Evolutionary conservation across 371 early-diverging fungal genomes (phyloP), one percentile per base, ranked within the genome.

Genomic region (Gilbertella persicaria): DNA sequence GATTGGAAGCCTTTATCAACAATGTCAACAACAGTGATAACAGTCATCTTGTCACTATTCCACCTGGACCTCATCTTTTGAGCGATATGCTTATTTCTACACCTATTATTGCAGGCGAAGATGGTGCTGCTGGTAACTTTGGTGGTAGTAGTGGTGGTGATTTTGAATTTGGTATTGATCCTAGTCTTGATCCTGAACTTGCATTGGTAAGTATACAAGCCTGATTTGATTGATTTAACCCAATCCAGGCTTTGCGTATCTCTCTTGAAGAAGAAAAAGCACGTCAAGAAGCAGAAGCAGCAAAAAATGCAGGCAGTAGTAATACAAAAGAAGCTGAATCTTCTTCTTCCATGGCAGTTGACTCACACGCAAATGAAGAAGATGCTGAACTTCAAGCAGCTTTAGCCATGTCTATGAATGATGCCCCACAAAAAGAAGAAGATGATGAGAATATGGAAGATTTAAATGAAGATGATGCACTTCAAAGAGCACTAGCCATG

Each of bases 191-290:
- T 60, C 98, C 98, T 9, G 98, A 98, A 72, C 71, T 98, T 38
- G 98, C 97, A 0, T 67, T 98, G 79, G 89, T 88, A 72, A 55
- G 54, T 43, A 28, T 28, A 28, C 5, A 4, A 5, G 28, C 5
- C 28, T 5, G 28, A 28, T 5, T 28, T 5, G 28, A 28, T 28
- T 28, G 5, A 28, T 5, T 28, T 29, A 17, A 36, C 20, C 33
- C 41, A 10, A 16, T 21, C 16, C 64, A 87, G 86, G 97, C 97
- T 0, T 71, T 98, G 45, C 89, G 94, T 60, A 94, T 98, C 71
- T 98, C 98, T 26, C 66, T 98, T 72, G 97, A 96, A 70, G 98
- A 98, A 69, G 98, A 97, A 69, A 86, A 88, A 55, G 95, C 95
- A 36, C 87, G 96, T 63, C 96, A 93, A 72, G 93, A 89, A 53